Base-by-base conservation (phyloP, 2,329 filamentous ascomycete species). In the Aureobasidium sp. region DNA sequence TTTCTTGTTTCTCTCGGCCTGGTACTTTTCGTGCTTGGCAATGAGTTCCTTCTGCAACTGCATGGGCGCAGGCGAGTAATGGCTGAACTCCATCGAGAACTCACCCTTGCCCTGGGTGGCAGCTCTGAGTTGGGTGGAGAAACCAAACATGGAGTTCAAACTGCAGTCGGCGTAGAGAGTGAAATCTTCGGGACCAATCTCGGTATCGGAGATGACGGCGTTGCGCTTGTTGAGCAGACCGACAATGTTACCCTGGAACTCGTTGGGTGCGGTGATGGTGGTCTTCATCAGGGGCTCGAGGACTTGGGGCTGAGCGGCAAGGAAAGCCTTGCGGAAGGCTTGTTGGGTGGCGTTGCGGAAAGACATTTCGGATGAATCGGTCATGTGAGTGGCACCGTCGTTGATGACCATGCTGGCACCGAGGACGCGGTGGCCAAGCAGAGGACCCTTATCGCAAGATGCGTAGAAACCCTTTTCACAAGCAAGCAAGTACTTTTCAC, bases 281-380 rank as follows among this genome's bases (percentile, higher is more conserved):
- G 91, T 97, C 83, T 97, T 97, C 94, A 99, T 99, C 61, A 99
- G 79, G 5, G 94, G 94, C 77, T 99, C 94, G 39, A 99, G 85
- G 11, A 99, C 87, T 70, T 90, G 84, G 2, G 93, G 92, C 58
- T 86, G 84, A 37, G 88, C 90, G 14, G 89, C 85, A 64, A 83
- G 81, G 79, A 99, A 97, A 20, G 91, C 89, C 78, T 97, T 96
- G 69, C 89, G 87, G 87, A 99, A 99, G 29, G 94, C 94, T 80
- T 96, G 90, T 76, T 96, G 91, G 2, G 94, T 96, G 14, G 94
- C 93, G 68, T 87, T 88, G 77, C 89, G 95, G 85, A 99, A 99
- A 14, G 94, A 87, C 81, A 92, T 90, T 83, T 99, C 94, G 34
- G 90, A 96, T 15, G 94, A 97, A 80, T 99, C 94, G 36, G 94